Evolutionary conservation across 176 grass and related monocot species (phyloP).

Genomic region (Themeda triandra): DNA sequence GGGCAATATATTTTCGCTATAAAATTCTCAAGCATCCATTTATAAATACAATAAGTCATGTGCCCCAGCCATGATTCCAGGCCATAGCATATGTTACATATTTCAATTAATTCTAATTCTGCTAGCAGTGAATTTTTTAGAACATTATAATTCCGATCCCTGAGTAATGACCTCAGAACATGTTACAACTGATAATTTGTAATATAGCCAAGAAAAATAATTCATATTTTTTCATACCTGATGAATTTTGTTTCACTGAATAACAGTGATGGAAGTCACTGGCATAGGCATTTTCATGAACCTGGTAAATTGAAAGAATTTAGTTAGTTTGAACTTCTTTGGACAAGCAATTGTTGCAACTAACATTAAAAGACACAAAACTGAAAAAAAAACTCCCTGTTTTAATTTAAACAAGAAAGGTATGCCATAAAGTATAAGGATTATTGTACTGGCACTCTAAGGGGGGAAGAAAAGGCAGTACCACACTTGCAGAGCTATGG

Average conservation of each 20-base stretch:
- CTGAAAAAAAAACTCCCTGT: background rate
- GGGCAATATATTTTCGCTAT: background rate
- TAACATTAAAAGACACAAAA: background rate
- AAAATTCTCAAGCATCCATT: background rate
- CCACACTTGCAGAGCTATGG: slow-evolving; percentile 91
- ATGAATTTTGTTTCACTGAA: slow-evolving; percentile 60
- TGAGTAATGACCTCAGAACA: background rate
- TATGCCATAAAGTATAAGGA: background rate
- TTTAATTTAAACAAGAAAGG: slow-evolving; percentile 5
- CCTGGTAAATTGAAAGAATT: slow-evolving; percentile 43
- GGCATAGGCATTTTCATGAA: slow-evolving; percentile 92
- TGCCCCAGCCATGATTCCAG: background rate
- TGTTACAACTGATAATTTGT: background rate
- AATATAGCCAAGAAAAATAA: slow-evolving; percentile 13
- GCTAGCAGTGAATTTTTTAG: background rate
- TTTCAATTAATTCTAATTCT: background rate
- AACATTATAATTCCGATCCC: background rate
- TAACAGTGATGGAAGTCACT: slow-evolving; percentile 98
- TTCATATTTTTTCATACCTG: slow-evolving; percentile 38
- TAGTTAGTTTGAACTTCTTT: slow-evolving; percentile 12
- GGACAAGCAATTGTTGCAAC: background rate
- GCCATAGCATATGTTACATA: background rate
- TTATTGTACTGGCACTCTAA: background rate
- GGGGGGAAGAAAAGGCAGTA: slow-evolving; percentile 3
- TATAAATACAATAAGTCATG: background rate